Base-by-base conservation (phyloP, 2,329 filamentous ascomycete species). In the Epichloe sylvatica region DNA sequence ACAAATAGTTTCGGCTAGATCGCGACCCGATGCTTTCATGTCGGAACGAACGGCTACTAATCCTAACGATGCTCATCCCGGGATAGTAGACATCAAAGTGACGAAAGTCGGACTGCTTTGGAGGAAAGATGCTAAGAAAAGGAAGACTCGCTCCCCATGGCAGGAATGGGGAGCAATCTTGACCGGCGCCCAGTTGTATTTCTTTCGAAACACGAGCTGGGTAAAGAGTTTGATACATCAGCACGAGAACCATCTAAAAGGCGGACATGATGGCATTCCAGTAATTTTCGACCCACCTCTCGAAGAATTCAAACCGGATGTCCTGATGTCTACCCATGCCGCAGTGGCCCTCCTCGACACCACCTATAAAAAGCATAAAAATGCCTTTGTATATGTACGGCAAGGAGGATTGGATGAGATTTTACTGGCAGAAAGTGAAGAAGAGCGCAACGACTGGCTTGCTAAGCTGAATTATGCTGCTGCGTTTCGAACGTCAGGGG, bases 131-230 rank as follows among this genome's bases (percentile, higher is more conserved):
- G 71, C 77, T 1, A 96, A 94, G 69, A 95, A 91, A 68, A 91
- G 92, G 69, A 94, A 94, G 66, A 84, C 89, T 0, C 79, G 91
- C 41, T 96, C 91, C 11, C 91, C 92, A 1, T 98, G 92, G 92
- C 91, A 96, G 62, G 92, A 98, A 74, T 98, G 92, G 92, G 92
- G 92, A 47, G 92, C 89, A 23, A 85, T 98, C 51, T 75, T 98
- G 33, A 98, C 92, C 0, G 88, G 91, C n/a, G 94, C 92, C 5
- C 91, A 96, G 61, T 77, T 98, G 7, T 98, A 96, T 65, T 88
- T 98, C 65, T 98, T 97, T 70, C 83, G 87, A 51, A 96, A 97
- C 62, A 84, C 88, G 5, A 75, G 81, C 19, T 98, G 92, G 91
- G 81, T 94, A 35, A 97, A 95, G 66, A 85, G 78, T 51, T 68